Evolutionary conservation across 352 stramenopile genomes (phyloP), one percentile per base, ranked within the genome.

Genomic region (Phytopythium chamaehyphon): DNA sequence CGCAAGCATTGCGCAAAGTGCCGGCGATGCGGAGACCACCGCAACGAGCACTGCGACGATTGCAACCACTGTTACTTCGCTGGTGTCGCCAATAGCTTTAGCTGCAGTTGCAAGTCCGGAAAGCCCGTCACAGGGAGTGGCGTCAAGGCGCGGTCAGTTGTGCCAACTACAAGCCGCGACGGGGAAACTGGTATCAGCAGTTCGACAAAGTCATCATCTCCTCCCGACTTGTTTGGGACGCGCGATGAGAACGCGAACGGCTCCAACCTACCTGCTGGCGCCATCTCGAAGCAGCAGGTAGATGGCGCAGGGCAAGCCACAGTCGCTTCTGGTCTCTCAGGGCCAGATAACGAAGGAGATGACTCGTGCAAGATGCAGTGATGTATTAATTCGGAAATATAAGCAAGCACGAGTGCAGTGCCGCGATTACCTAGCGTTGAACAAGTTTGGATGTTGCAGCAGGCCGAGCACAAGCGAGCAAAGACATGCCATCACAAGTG

Each of bases 41-140:
- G 82, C 40, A 92, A 88, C 49, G 73, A 88, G 61, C 82, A 92
- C 55, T 92, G 82, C 39, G 75, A 92, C 52, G 63, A 81, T 19
- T 92, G 82, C 59, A 87, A 88, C 44, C 82, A 90, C 55, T 92
- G 82, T 57, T 92, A 90, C 60, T 92, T 92, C 69, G 82, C 82
- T 9, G 82, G 82, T 19, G 82, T 92, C 28, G 82, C 82, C 26
- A 92, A 92, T 54, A 92, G 82, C 53, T 92, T 92, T 33, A 69
- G 76, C 49, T 92, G 82, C 53, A 90, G 76, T 54, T 92, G 82
- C 52, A 81, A 86, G 53, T 66, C 59, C 12, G 62, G 65, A 12
- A 47, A 33, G 36, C 53, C 52, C 35, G 49, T 38, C 5, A 52
- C 52, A 11, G 57, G 56, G 8, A 70, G 47, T 52, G 65, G 73